These are phyloP conservation scores for Margaritispora aquatica DNA, from an alignment of 495 filamentous ascomycete genomes.

Conservation along the genomic window DNA sequence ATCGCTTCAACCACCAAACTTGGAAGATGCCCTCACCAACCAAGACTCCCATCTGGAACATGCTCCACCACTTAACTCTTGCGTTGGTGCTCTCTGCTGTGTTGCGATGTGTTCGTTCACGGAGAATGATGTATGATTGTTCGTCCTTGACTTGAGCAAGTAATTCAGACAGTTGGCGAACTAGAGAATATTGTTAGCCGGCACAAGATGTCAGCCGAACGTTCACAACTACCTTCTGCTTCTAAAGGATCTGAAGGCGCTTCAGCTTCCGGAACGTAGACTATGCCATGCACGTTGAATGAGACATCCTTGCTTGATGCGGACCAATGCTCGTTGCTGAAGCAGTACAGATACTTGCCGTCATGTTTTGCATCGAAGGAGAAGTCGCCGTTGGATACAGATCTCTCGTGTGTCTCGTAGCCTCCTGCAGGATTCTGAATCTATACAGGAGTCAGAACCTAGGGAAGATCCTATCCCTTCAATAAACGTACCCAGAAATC, in stretches of 20 bases:
- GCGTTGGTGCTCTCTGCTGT: constrained; percentile 97
- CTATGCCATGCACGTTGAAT: constrained; percentile 98
- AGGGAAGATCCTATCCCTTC: background rate
- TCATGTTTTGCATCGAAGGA: constrained; percentile 81
- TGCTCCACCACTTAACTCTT: constrained; percentile 98
- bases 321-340: constrained; percentile 95
- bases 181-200: constrained; percentile 46
- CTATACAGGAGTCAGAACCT: constrained; percentile 37
- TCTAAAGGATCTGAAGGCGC: constrained; percentile 83
- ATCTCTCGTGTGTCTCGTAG: constrained; percentile 71
- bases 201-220: no score
- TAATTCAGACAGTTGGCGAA: constrained; percentile 78
- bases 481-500: constrained; percentile 84
- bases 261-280: constrained; percentile 90
- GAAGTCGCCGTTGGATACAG: constrained; percentile 83
- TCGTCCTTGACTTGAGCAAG: constrained; percentile 92
- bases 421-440: constrained; percentile 74
- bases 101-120: constrained; percentile 93
- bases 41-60: constrained; percentile 88
- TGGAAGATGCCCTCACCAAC: constrained; percentile 93
- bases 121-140: constrained; percentile 92
- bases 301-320: constrained; percentile 92
- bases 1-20: constrained; percentile 98
- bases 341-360: constrained; percentile 93
- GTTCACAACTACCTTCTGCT: constrained; percentile 60